Evolutionary conservation across 2,329 filamentous ascomycete genomes (phyloP), one percentile per base, ranked within the genome.

Genomic region (Microdochium bolleyi): DNA sequence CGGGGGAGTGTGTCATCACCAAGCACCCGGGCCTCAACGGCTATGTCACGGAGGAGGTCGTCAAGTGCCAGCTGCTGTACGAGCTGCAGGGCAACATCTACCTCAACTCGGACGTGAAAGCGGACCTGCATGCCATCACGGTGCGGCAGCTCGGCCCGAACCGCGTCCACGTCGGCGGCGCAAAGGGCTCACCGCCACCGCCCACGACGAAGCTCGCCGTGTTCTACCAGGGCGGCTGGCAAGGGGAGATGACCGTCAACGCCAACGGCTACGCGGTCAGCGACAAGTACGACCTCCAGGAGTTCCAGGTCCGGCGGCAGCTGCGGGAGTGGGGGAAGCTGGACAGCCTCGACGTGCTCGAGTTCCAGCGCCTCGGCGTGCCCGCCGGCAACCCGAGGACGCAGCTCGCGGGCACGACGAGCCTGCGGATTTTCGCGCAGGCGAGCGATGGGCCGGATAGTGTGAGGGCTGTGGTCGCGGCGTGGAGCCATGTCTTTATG

Each of bases 201-300:
- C 67, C 74, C 1, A 78, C 76, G 0, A 79, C 76, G 1, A 79
- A 79, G 56, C 65, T 76, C 7, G 75, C 75, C n/a, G 67, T 78
- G 16, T 77, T 74, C 55, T 78, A 76, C 53, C 63, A 67, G 9
- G 76, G 70, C 8, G 76, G 76, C 0, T 79, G 70, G 53, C 71
- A 78, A 58, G 67, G 67, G 2, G 69, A 79, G 56, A 51, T 73
- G 3, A 59, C 75, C 0, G 24, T 73, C 25, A 77, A 78, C 52
- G 72, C 72, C 1, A 71, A 70, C 0, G 76, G 75, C 0, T 79
- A 79, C 55, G 75, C 65, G 1, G 76, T 73, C 0, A 56, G 62
- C 1, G 63, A 73, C 55, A 81, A 81, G 59, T 79, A 73, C 60
- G 70, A 75, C 44, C 61, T 79, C 0, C 64, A 74, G 24, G 76